Conservation (phyloP, 768 basidiomycete species). For the Pulveroboletus sp. region DNA sequence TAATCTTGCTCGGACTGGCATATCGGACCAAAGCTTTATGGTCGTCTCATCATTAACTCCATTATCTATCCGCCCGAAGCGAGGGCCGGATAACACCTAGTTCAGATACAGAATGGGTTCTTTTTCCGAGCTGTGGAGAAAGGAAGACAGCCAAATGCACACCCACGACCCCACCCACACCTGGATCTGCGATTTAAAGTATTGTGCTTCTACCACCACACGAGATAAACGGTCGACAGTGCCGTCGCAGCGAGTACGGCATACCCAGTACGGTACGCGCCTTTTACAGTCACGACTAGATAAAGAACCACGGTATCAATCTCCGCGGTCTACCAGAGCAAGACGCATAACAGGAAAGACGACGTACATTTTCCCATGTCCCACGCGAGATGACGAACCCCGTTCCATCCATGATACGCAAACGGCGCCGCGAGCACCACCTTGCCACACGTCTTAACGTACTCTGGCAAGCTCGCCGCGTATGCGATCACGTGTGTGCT, state of each 20-base stretch:
- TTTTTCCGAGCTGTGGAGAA: background rate
- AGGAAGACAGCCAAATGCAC: no score
- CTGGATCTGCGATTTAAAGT: no score
- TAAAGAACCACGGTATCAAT: background rate
- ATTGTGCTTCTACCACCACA: constrained; percentile 16
- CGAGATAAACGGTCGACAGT: constrained; percentile 66
- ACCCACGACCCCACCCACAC: no score
- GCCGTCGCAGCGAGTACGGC: constrained; percentile 77
- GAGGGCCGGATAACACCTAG: no score
- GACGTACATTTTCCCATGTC: constrained; percentile 83
- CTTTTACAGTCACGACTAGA: constrained; percentile 76
- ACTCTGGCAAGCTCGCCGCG: constrained; percentile 67
- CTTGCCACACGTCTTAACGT: constrained; percentile 74
- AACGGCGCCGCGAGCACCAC: constrained; percentile 80
- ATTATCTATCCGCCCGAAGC: no score
- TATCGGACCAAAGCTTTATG: no score
- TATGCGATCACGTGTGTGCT: constrained; percentile 72
- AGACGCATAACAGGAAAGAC: no score
- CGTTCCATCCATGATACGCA: constrained; percentile 88
- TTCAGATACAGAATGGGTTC: no score
- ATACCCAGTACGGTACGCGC: constrained; percentile 78
- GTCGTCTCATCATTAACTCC: no score
- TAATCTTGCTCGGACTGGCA: no score
- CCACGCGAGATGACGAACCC: constrained; percentile 87
- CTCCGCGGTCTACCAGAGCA: background rate